Conservation (phyloP, 495 filamentous ascomycete species). For the Aspergillus coremiiformis region DNA sequence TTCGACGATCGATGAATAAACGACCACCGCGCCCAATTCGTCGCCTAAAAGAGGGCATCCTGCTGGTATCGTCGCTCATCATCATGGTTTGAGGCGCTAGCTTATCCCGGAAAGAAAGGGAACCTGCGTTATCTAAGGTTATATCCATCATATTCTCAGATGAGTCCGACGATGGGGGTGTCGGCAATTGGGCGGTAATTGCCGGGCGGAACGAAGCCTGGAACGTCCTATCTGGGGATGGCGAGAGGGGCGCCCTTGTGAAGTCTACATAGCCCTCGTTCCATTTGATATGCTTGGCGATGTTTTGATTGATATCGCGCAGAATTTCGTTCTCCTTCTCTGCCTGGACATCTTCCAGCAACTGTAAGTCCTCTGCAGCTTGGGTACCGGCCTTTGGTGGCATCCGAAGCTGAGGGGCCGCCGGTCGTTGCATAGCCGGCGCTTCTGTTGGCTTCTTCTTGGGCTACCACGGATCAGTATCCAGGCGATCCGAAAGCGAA, state of each 20-base stretch:
- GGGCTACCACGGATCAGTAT: conserved; percentile 48
- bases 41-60: conserved; percentile 55
- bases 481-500: conserved; percentile 9
- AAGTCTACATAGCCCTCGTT: conserved; percentile 77
- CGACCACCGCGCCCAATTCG: conserved; percentile 71
- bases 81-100: conserved; percentile 40
- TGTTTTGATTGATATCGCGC: conserved; percentile 69
- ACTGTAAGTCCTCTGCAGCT: conserved; percentile 64
- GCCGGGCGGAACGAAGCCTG: conserved; percentile 68
- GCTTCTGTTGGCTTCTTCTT: conserved; percentile 59
- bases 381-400: conserved; percentile 60
- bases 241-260: conserved; percentile 73
- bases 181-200: conserved; percentile 75
- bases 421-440: conserved; percentile 46
- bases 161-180: conserved; percentile 73
- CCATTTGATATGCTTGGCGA: conserved; percentile 77
- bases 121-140: conserved; percentile 34
- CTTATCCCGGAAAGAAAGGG: conserved; percentile 43
- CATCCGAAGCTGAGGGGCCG: conserved; percentile 55
- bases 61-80: conserved; percentile 39
- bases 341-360: conserved; percentile 64
- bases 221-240: conserved; percentile 48
- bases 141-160: conserved; percentile 51
- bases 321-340: conserved; percentile 78
- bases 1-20: conserved; percentile 70